phyloP scores from a whole-genome alignment of 148 eudicot genomes.

The Silene latifolia region DNA sequence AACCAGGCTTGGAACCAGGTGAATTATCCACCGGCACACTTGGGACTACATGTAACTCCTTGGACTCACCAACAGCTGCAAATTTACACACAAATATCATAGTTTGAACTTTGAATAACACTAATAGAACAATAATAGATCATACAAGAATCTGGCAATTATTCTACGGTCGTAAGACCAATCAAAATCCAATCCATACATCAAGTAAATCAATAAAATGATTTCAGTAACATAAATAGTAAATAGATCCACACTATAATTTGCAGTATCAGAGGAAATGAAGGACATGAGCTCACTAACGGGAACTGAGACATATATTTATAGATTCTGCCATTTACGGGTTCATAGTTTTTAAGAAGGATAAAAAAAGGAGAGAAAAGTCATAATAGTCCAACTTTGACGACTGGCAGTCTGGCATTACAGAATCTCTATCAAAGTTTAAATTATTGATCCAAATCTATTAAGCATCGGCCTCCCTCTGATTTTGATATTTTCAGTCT shows the following conservation, averaged over 20 bases:
- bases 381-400: neutral
- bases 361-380: neutral
- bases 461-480: neutral
- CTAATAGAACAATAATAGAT: neutral
- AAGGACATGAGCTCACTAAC: neutral
- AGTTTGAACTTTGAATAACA: slow-evolving; percentile 4
- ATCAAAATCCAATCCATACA: neutral
- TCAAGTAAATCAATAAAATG: neutral
- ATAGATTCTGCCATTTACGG: neutral
- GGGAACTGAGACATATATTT: neutral
- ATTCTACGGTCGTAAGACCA: neutral
- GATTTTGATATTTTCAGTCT: neutral
- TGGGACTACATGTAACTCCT: slow-evolving; percentile 43
- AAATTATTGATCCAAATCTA: neutral
- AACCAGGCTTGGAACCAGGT: slow-evolving; percentile 63
- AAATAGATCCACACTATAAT: neutral
- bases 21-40: slow-evolving; percentile 44
- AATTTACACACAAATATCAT: slow-evolving; percentile 4
- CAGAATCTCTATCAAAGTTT: neutral
- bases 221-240: neutral
- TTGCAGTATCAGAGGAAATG: neutral
- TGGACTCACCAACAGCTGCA: slow-evolving; percentile 53
- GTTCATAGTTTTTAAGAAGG: neutral
- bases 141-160: slow-evolving; percentile 2
- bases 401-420: neutral